These are phyloP conservation scores for Candida hungchunana DNA, from an alignment of 805 yeast genomes.

Conservation along the genomic window DNA sequence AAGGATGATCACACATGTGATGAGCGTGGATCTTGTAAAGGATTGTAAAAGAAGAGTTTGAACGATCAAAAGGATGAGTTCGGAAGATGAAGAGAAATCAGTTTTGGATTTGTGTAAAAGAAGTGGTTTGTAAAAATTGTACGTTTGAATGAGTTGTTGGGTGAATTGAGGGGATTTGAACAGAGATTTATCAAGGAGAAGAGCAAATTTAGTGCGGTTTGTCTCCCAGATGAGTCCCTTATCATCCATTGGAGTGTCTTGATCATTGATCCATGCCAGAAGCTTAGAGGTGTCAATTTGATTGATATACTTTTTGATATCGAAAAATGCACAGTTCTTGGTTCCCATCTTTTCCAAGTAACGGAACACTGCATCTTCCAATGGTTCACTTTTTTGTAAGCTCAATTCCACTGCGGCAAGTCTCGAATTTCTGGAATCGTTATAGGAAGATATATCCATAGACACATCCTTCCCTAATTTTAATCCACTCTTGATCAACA, in stretches of 20 bases:
- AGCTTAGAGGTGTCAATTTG: conserved; percentile 15
- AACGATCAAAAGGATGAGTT: conserved; percentile 55
- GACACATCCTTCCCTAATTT: conserved; percentile 34
- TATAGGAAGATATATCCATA: conserved; percentile 28
- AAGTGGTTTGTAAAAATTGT: conserved; percentile 34
- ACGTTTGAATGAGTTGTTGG: conserved; percentile 34
- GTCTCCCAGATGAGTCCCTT: conserved; percentile 30
- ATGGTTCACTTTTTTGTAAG: conserved; percentile 14
- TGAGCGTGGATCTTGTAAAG: conserved; percentile 24
- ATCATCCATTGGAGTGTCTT: conserved; percentile 19
- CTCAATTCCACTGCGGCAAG: conserved; percentile 50
- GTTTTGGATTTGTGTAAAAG: conserved; percentile 43
- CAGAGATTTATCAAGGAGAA: conserved; percentile 25
- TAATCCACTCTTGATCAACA: conserved; percentile 42
- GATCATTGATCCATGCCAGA: conserved; percentile 22
- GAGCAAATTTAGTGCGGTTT: conserved; percentile 46
- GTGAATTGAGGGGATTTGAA: conserved; percentile 26
- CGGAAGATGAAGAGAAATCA: conserved; percentile 71
- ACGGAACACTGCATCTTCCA: conserved; percentile 29
- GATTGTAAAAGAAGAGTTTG: conserved; percentile 29
- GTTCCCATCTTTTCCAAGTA: conserved; percentile 41
- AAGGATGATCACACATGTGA: conserved; percentile 48
- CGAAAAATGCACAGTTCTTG: conserved; percentile 65
- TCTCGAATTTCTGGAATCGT: conserved; percentile 53
- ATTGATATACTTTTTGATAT: conserved; percentile 38